Evolutionary conservation across 140 eudicot genomes (phyloP).

Genomic region (Flaveria floridana): DNA sequence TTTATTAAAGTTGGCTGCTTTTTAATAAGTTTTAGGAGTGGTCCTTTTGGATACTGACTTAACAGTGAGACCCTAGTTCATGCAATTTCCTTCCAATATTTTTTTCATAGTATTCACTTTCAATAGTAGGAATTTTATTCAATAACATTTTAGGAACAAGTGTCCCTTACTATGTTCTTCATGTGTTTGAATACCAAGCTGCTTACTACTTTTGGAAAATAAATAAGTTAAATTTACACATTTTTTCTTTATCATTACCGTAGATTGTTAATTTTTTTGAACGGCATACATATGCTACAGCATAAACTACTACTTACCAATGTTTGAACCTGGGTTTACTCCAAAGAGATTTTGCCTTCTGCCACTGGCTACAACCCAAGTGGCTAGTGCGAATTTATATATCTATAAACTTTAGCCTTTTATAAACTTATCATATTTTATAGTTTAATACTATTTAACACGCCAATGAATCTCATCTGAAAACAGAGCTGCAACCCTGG

Average conservation of each 20-base stretch:
- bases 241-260: background rate
- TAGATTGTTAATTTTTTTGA: background rate
- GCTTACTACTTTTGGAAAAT: background rate
- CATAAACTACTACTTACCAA: too few species aligned
- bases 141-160: background rate
- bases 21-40: background rate
- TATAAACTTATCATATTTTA: background rate
- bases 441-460: background rate
- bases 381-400: background rate
- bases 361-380: too few species aligned
- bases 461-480: background rate
- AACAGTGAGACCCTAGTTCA: slow-evolving; percentile 23
- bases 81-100: slow-evolving; percentile 8
- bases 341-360: too few species aligned
- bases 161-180: slow-evolving; percentile 1
- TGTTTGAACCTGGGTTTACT: too few species aligned
- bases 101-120: too few species aligned
- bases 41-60: slow-evolving; percentile 15
- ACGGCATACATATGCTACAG: too few species aligned
- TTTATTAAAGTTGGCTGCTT: slow-evolving; percentile 18
- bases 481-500: slow-evolving; percentile 46
- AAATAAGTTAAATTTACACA: background rate
- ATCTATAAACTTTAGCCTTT: background rate
- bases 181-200: background rate
- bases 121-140: background rate